Evolutionary conservation across 345 rosid genomes (phyloP), one percentile per base, ranked within the genome.

Genomic region (Hevea brasiliensis): DNA sequence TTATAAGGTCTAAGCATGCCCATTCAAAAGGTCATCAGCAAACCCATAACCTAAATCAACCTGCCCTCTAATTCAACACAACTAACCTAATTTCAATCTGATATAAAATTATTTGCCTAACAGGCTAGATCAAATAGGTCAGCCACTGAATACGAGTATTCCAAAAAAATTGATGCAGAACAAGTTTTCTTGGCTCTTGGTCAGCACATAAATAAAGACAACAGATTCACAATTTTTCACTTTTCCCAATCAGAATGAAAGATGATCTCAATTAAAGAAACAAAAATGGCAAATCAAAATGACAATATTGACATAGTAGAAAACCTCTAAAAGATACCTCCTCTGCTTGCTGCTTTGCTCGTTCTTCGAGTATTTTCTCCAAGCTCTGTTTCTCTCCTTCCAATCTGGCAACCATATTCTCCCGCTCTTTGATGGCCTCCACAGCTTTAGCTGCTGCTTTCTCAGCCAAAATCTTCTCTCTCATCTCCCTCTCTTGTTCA

Each of bases 331-430:
- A 37, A n/a, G 57, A 48, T 84, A 94, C 98, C 98, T 94, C 98
- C 83, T 84, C 85, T 56, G 83, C 98, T 79, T 90, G 97, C 72
- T 94, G 98, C 81, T 86, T 94, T 66, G 97, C 97, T 78, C 88
- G 89, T 79, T 90, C 97, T 72, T 92, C 98, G 20, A 90, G 88
- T 82, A 92, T 89, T 79, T 92, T 94, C 91, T 92, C 98, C 81
- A 94, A 78, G 80, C 93, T 90, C 81, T 87, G 90, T 81, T 94
- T 94, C 84, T 94, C 97, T 18, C 98, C 98, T 80, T 94, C 97
- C 73, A 92, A 84, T 82, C 88, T 88, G 40, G 98, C 98, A 72
- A 92, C 91, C 82, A 77, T 71, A 79, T 94, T 87, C 81, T 94
- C 98, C 62, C 87, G 86, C 80, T 92, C 97, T 85, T 85, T 90